Conservation (phyloP, 2,329 filamentous ascomycete genomes). For the Teratosphaeria viscida region DNA sequence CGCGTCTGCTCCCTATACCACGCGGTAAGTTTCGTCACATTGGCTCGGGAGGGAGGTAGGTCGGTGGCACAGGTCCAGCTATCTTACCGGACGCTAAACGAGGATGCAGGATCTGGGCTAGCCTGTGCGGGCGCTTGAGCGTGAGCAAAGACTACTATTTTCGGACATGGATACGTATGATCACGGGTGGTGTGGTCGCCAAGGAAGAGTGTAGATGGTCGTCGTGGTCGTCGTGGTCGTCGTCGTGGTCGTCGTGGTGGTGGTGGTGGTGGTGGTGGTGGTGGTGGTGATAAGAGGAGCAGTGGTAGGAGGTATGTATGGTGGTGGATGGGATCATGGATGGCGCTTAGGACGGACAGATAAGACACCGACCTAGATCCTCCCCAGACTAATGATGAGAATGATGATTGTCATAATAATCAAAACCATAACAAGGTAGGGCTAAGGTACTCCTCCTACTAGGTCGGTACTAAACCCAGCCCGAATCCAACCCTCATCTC, state of each 20-base stretch:
- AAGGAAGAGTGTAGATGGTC: no score
- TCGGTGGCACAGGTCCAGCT: not conserved
- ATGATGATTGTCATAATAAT: no score
- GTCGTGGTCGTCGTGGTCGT: no score
- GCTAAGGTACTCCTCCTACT: no score
- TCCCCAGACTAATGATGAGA: no score
- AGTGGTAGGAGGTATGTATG: not conserved
- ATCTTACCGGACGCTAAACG: not conserved
- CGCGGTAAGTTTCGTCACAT: not conserved
- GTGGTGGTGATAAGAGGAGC: no score
- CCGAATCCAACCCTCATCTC: not conserved
- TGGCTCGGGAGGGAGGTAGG: not conserved
- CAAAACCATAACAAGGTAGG: no score
- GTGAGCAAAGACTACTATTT: not conserved
- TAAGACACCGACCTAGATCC: not conserved
- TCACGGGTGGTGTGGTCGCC: not conserved
- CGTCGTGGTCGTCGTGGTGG: no score
- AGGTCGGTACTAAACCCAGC: not conserved
- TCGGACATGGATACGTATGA: not conserved
- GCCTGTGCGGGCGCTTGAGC: not conserved
- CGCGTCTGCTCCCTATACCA: not conserved
- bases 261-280: no score
- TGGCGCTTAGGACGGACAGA: not conserved
- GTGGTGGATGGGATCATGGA: not conserved
- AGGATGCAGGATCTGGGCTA: not conserved